phyloP scores from a whole-genome alignment of 768 basidiomycete species.

The Naganishia vaughanmartiniae region DNA sequence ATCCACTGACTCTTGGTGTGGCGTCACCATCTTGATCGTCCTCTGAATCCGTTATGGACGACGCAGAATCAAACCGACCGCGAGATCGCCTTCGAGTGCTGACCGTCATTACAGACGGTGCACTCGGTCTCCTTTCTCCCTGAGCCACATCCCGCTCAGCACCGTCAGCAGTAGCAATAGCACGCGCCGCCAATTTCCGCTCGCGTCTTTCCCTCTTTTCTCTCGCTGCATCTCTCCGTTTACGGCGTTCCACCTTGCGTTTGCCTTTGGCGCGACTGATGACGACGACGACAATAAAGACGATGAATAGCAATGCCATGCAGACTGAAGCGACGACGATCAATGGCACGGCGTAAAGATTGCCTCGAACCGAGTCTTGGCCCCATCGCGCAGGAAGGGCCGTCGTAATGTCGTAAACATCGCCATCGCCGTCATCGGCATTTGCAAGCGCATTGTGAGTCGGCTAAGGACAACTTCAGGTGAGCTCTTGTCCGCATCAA shows the following conservation, averaged over 20 bases:
- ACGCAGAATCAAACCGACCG: background rate
- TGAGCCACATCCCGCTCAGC: background rate
- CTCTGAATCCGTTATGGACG: conserved; percentile 19
- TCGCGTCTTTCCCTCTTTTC: conserved; percentile 17
- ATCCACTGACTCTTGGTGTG: conserved; percentile 9
- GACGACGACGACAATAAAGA: conserved; percentile 42
- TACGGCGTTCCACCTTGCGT: conserved; percentile 34
- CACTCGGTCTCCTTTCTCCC: background rate
- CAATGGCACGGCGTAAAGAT: conserved; percentile 47
- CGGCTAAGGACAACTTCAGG: background rate
- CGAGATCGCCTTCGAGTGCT: background rate
- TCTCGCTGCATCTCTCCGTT: conserved; percentile 35
- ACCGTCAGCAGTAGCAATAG: background rate
- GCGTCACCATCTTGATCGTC: conserved; percentile 2
- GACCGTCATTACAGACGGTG: background rate
- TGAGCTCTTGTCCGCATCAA: no score
- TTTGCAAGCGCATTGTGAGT: conserved; percentile 10
- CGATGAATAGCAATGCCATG: conserved; percentile 42
- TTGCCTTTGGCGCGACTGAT: conserved; percentile 43
- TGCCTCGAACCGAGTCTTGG: conserved; percentile 39
- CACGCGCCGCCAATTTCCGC: background rate
- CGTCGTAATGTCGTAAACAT: conserved; percentile 38
- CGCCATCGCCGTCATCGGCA: background rate
- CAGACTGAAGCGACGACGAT: conserved; percentile 47
- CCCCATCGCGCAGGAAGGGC: conserved; percentile 49